Percentiles rank a stretch among this genome's conserved stretches.
Conservation (phyloP, 257 asterid genomes). For the Capsicum rhomboideum region DNA sequence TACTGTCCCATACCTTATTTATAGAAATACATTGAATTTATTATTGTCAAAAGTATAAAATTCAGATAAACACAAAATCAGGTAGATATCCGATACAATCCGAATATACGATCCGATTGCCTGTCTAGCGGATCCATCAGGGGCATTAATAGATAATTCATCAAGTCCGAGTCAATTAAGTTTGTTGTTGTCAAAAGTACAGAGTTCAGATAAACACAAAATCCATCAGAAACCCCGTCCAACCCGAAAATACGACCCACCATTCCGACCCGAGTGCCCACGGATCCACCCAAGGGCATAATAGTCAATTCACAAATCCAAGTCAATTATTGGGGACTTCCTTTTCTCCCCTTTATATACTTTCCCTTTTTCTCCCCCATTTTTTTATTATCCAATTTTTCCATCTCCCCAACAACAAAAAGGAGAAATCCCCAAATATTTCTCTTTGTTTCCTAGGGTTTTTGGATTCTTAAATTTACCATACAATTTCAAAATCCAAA, state of each 20-base stretch:
- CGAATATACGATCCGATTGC: too few relatives aligned
- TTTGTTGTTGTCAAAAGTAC: too few relatives aligned
- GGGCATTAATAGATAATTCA: too few relatives aligned
- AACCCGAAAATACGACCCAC: neutral
- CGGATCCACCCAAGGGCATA: neutral
- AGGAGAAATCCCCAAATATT: neutral
- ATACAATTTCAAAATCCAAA: neutral
- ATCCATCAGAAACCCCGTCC: neutral
- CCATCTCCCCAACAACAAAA: neutral
- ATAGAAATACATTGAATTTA: too few relatives aligned
- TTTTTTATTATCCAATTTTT: neutral
- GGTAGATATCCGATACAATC: too few relatives aligned
- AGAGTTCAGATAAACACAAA: neutral
- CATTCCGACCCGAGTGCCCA: neutral
- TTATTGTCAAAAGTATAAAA: too few relatives aligned
- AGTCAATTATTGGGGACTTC: neutral
- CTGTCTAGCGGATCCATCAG: too few relatives aligned
- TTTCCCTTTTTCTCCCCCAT: neutral
- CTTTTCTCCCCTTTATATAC: neutral
- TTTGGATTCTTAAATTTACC: neutral
- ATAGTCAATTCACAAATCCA: neutral
- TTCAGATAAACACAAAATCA: too few relatives aligned
- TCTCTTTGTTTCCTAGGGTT: neutral
- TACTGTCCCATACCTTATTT: too few relatives aligned
- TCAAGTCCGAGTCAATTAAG: too few relatives aligned